These are phyloP conservation scores for Graphilbum fragrans DNA, from an alignment of 2,329 filamentous ascomycete genomes.

Conservation along the genomic window DNA sequence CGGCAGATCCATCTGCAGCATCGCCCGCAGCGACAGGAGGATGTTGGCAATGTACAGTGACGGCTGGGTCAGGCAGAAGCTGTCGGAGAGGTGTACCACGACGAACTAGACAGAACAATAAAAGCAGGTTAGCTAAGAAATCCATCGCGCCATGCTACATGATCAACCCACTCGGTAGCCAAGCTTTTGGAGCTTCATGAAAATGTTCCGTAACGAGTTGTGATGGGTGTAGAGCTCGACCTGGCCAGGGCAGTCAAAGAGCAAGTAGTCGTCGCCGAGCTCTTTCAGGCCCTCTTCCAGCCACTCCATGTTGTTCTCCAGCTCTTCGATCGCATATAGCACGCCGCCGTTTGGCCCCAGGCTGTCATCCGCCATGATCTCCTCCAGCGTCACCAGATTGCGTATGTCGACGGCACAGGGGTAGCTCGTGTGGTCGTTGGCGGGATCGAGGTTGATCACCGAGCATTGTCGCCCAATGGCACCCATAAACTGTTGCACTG, in stretches of 20 bases:
- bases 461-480: slow-evolving; percentile 92
- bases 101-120: slow-evolving; percentile 54
- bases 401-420: slow-evolving; percentile 84
- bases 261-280: slow-evolving; percentile 77
- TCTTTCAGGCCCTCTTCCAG: slow-evolving; percentile 68
- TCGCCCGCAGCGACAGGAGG: slow-evolving; percentile 82
- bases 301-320: slow-evolving; percentile 92
- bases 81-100: slow-evolving; percentile 86
- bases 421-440: slow-evolving; percentile 87
- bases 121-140: slow-evolving; percentile 1
- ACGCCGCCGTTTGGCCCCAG: slow-evolving; percentile 88
- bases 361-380: slow-evolving; percentile 85
- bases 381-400: slow-evolving; percentile 76
- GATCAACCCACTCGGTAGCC: slow-evolving; percentile 64
- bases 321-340: slow-evolving; percentile 85
- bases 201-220: slow-evolving; percentile 79
- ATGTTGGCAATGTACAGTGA: slow-evolving; percentile 93
- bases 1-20: slow-evolving; percentile 96
- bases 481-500: slow-evolving; percentile 92
- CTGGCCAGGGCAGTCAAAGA: slow-evolving; percentile 95
- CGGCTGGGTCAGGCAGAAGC: slow-evolving; percentile 82
- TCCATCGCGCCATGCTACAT: slow-evolving; percentile 7
- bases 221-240: slow-evolving; percentile 97
- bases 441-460: slow-evolving; percentile 91
- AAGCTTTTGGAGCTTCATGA: slow-evolving; percentile 79